Percentiles rank a stretch among this genome's conserved stretches.
Conservation (phyloP, 164 flowering plant genomes). For the Stephania yunnanensis region DNA sequence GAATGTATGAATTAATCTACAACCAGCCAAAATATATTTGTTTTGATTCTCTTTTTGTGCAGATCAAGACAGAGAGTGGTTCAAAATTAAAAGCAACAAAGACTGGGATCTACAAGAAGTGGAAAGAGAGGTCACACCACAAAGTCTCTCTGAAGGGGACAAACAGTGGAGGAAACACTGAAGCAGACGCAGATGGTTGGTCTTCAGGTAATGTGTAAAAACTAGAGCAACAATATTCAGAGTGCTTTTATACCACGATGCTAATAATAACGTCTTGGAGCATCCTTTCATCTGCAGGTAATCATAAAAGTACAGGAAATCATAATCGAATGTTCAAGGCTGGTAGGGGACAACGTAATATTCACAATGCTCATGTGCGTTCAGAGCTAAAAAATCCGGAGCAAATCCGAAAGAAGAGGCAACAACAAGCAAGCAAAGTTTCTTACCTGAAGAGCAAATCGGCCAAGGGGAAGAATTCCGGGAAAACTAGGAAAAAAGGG, state of each 20-base stretch:
- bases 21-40: neutral
- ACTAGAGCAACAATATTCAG: too few species aligned
- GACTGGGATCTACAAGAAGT: conserved; percentile 87
- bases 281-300: conserved; percentile 30
- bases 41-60: neutral
- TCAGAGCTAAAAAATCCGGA: conserved; percentile 73
- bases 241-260: neutral
- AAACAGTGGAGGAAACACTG: conserved; percentile 33
- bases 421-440: conserved; percentile 48
- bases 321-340: conserved; percentile 40
- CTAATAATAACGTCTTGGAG: neutral
- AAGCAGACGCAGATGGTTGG: conserved; percentile 19
- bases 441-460: conserved; percentile 51
- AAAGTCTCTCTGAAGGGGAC: conserved; percentile 53
- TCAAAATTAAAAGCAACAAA: conserved; percentile 59
- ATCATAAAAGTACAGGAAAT: conserved; percentile 15
- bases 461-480: conserved; percentile 37
- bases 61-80: conserved; percentile 90
- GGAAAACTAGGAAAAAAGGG: conserved; percentile 40
- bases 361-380: conserved; percentile 79
- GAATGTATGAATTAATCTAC: neutral
- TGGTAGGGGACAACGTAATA: conserved; percentile 25
- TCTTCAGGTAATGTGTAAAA: conserved; percentile 32
- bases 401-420: conserved; percentile 75
- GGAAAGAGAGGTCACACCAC: conserved; percentile 73